Conservation (phyloP, 2,329 filamentous ascomycete species). For the Paraphoma sp. region DNA sequence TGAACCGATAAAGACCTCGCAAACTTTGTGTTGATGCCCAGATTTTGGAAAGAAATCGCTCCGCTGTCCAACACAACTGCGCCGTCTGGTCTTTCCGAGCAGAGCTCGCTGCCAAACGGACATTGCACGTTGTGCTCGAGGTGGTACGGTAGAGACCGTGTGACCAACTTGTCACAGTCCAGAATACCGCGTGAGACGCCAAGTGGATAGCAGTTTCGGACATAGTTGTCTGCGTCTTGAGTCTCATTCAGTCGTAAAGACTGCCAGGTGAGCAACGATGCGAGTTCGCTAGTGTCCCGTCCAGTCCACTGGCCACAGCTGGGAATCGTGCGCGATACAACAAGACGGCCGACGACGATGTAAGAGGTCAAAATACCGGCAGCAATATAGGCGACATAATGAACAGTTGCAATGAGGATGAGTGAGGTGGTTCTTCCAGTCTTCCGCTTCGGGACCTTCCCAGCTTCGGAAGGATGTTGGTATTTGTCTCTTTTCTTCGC, state of each 20-base stretch:
- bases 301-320: constrained; percentile 1
- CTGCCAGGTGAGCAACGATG: neutral
- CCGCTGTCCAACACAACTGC: constrained; percentile 1
- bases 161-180: constrained; percentile 2
- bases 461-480: neutral
- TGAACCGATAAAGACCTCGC: neutral
- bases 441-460: neutral
- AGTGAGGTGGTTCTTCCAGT: neutral
- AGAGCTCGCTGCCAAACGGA: neutral
- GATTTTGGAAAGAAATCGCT: neutral
- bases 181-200: constrained; percentile 5
- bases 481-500: neutral
- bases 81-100: neutral
- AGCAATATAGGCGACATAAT: neutral
- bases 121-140: constrained; percentile 1
- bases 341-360: neutral
- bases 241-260: constrained; percentile 2
- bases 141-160: constrained; percentile 1
- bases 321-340: neutral
- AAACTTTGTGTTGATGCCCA: constrained; percentile 6
- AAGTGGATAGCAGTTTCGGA: constrained; percentile 2
- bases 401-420: neutral
- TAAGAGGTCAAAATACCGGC: constrained; percentile 3
- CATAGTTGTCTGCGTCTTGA: constrained; percentile 1
- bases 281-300: neutral